Evolutionary conservation across 306 rosid genomes (phyloP), one percentile per base, ranked within the genome.

Genomic region (Heteromeles arbutifolia): DNA sequence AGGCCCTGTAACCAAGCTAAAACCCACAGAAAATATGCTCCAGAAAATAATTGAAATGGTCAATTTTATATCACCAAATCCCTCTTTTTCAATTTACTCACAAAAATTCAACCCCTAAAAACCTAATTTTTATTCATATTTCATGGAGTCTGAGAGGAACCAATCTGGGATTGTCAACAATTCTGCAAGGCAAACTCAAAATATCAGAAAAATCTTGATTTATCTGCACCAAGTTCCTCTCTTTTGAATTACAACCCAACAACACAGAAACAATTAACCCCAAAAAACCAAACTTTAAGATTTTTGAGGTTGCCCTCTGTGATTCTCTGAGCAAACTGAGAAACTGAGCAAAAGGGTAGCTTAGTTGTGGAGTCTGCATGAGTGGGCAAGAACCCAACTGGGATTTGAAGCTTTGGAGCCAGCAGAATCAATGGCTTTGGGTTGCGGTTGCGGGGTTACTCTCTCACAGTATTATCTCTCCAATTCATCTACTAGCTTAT

Each of bases 341-440:
- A 69, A 26, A 66, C 32, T 65, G 75, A 70, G 25, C 56, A 21
- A 32, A 50, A 32, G 62, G 43, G 66, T 77, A 37, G 77, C 25
- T 48, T 82, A 24, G 71, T 70, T 67, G 64, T 70, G 69, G 82
- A 67, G 90, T 73, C 93, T 92, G 99, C 93, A 92, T 90, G 99
- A 96, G 92, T 85, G 81, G 86, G 87, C 69, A 65, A 73, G 87
- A 74, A 37, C 65, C 81, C 74, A 73, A 39, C 12, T 82, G 88
- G 84, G 80, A 77, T 75, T 91, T 88, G 90, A 82, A 85, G 92
- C 72, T 77, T 77, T 74, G 89, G 84, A 83, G 90, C 88, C 90
- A 85, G 87, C 90, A 85, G 78, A 80, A 76, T 70, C 83, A 78
- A 32, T 85, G 77, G 59, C 88, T 77, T 85, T 89, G 96, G 92